Base-by-base conservation (phyloP, 1,139 yeast species). In the Blastobotrys ciferrii region DNA sequence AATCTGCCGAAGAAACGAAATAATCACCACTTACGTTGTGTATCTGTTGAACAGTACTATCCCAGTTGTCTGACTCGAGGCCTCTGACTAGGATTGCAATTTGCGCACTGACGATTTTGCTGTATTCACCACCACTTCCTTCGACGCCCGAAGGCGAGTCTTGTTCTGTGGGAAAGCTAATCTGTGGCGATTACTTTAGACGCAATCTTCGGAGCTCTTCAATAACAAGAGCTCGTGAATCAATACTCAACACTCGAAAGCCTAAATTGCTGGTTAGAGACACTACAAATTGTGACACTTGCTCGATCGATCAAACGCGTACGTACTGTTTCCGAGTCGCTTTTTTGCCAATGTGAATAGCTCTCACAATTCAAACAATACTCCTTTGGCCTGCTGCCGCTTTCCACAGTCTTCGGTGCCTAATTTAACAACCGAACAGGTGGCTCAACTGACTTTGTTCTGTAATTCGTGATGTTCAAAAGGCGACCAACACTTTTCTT, bases 31-130 rank as follows among this genome's bases (percentile, higher is more conserved):
- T 15, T 50, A 59, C 63, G 55, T 69, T 70, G 51, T 73, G 70
- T 58, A 82, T 77, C 60, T 81, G 80, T 42, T 64, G 62, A 46
- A 65, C 62, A 36, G 75, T 69, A n/a, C 70, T 55, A 25, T 67
- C 69, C 62, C 75, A 70, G 61, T 74, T 77, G 25, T 68, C 66
- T 15, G n/a, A 7, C 28, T 71, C 63, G 52, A 76, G 66, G 23
- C 78, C 73, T 28, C 77, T 68, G 42, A 77, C 66, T 49, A 81
- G 66, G 43, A 82, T 71, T 17, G 78, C 72, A 45, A 83, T 63
- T 63, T 82, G 87, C 41, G 80, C 76, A 53, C 74, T 63, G 43
- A 75, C 67, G 45, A 76, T 76, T 62, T 75, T 74, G 48, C 71
- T 66, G 50, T 74, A 59, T 58, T 74, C 76, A 17, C 69, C 36